Evolutionary conservation across 106 monocot genomes (phyloP).

Genomic region (Gastrodia elata): DNA sequence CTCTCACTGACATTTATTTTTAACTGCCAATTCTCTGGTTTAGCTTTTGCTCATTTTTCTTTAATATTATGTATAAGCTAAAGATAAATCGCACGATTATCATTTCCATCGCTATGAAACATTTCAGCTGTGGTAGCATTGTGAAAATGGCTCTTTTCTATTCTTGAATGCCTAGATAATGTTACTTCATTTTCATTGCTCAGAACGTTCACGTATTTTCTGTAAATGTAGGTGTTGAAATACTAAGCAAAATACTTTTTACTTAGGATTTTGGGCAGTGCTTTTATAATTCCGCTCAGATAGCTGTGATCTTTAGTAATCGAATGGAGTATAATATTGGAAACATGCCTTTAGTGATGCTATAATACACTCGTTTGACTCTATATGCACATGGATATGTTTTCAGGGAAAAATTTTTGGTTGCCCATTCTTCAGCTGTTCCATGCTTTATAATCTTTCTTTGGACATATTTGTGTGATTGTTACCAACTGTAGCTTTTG

Average conservation of each 20-base stretch:
- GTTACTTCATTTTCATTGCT: background rate
- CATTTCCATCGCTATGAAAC: background rate
- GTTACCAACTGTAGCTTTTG: slow-evolving; percentile 1
- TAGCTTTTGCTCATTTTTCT: background rate
- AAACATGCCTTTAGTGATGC: background rate
- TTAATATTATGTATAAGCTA: background rate
- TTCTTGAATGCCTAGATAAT: background rate
- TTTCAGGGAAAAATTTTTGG: background rate
- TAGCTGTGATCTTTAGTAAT: background rate
- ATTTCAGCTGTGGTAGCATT: background rate
- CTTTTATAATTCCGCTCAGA: background rate
- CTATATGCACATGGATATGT: background rate
- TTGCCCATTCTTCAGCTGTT: background rate
- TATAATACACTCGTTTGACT: background rate
- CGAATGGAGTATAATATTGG: background rate
- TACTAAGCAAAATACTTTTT: background rate
- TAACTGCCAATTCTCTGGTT: background rate
- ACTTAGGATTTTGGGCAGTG: background rate
- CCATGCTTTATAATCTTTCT: background rate
- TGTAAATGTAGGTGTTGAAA: background rate
- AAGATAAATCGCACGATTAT: background rate
- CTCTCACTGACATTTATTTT: background rate
- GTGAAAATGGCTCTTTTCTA: background rate
- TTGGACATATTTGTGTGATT: background rate
- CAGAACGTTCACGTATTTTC: background rate